Evolutionary conservation across 176 grass and related monocot genomes (phyloP).

Genomic region (Triticum timopheevii): DNA sequence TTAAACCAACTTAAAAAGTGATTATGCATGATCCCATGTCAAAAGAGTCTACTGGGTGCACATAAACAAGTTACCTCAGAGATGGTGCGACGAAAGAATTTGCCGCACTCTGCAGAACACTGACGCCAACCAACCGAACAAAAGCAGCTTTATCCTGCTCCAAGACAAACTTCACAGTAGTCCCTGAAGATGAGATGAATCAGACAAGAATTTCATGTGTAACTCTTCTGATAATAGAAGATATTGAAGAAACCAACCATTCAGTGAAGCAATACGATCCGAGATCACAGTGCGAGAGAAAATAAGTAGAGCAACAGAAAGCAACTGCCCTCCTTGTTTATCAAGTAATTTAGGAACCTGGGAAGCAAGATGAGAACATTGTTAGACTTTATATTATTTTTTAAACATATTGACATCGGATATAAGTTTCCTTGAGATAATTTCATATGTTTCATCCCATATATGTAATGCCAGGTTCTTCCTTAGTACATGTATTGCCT

Average conservation of each 20-base stretch:
- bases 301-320: slow-evolving; percentile 88
- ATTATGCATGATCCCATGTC: slow-evolving; percentile 14
- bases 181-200: slow-evolving; percentile 62
- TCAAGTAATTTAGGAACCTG: slow-evolving; percentile 92
- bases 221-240: slow-evolving; percentile 15
- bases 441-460: slow-evolving; percentile 8
- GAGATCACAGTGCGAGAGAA: slow-evolving; percentile 97
- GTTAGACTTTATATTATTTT: slow-evolving; percentile 21
- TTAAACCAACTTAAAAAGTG: not conserved
- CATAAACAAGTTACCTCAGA: slow-evolving; percentile 55
- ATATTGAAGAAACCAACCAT: slow-evolving; percentile 53
- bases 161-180: slow-evolving; percentile 96
- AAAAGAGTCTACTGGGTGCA: slow-evolving; percentile 8
- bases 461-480: not conserved
- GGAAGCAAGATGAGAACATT: slow-evolving; percentile 24
- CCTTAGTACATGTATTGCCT: not conserved
- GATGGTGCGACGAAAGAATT: slow-evolving; percentile 96
- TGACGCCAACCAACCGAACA: slow-evolving; percentile 84
- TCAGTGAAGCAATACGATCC: slow-evolving; percentile 95
- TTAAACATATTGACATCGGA: not conserved
- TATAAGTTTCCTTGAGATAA: slow-evolving; percentile 19
- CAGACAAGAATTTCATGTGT: slow-evolving; percentile 39
- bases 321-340: slow-evolving; percentile 91
- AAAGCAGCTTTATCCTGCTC: slow-evolving; percentile 96
- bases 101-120: slow-evolving; percentile 94